Conservation (phyloP, 2,329 filamentous ascomycete genomes). For the Endothia cerciana region DNA sequence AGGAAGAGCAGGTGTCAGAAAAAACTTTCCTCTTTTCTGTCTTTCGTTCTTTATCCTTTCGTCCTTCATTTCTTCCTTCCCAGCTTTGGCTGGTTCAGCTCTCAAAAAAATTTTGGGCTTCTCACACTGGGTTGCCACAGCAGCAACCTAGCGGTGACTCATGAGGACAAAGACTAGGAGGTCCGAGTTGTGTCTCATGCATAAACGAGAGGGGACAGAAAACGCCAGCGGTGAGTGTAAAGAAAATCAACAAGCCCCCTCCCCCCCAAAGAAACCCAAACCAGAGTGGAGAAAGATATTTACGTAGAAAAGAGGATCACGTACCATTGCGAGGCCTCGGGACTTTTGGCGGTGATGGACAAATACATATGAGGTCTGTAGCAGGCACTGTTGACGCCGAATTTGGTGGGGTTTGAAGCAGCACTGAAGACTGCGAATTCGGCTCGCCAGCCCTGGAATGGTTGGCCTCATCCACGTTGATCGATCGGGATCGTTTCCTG, state of each 20-base stretch:
- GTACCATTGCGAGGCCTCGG: conserved; percentile 63
- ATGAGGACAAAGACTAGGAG: conserved; percentile 27
- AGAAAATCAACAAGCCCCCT: conserved; percentile 10
- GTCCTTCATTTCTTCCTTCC: not conserved
- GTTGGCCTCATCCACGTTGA: conserved; percentile 50
- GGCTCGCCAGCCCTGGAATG: conserved; percentile 41
- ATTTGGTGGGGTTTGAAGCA: conserved; percentile 27
- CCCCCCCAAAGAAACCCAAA: not conserved
- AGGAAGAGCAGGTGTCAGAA: conserved; percentile 23
- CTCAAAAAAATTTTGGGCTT: not conserved
- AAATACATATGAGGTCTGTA: conserved; percentile 57
- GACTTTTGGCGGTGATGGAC: conserved; percentile 60
- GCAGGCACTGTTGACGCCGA: conserved; percentile 32
- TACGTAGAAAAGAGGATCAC: conserved; percentile 33
- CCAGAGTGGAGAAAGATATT: conserved; percentile 18
- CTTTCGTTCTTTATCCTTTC: not conserved
- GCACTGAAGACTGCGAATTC: conserved; percentile 42
- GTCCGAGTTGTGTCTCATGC: conserved; percentile 29
- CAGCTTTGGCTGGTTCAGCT: conserved; percentile 1
- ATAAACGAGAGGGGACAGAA: conserved; percentile 24
- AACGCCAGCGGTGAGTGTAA: not conserved
- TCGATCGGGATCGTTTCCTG: conserved; percentile 51
- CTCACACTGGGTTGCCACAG: conserved; percentile 11
- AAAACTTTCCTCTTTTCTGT: not conserved
- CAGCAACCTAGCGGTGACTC: conserved; percentile 20